Percentiles rank a stretch among this genome's conserved stretches.
Evolutionary conservation across 164 flowering plant species (phyloP).

Genomic region (Umbilicus rupestris): DNA sequence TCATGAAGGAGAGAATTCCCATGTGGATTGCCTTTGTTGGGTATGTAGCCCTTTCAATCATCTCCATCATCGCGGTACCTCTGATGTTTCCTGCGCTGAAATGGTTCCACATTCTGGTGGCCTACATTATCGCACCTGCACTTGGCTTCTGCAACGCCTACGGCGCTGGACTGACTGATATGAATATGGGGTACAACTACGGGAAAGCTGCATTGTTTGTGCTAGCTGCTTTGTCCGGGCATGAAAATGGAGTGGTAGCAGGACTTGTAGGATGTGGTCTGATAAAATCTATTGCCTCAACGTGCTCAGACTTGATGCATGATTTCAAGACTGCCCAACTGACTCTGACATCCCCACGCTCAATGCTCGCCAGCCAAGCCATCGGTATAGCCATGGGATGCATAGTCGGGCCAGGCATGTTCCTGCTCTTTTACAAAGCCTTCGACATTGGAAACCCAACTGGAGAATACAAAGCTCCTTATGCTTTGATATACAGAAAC

Average conservation of each 20-base stretch:
- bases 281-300: constrained; percentile 63
- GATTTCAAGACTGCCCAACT: constrained; percentile 10
- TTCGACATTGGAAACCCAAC: constrained; percentile 1
- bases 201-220: constrained; percentile 83
- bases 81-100: constrained; percentile 69
- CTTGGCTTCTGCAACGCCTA: constrained; percentile 92
- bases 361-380: constrained; percentile 5
- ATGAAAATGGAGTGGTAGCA: constrained; percentile 64
- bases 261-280: constrained; percentile 83
- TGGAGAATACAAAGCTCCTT: constrained; percentile 6
- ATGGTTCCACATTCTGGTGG: constrained; percentile 70
- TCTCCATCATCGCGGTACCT: constrained; percentile 65
- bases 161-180: constrained; percentile 86
- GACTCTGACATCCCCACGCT: constrained; percentile 4
- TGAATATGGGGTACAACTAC: constrained; percentile 85
- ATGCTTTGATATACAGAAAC: constrained; percentile 8
- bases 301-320: constrained; percentile 7
- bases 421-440: constrained; percentile 5
- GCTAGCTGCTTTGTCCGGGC: constrained; percentile 56
- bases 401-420: constrained; percentile 1
- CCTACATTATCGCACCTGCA: constrained; percentile 69
- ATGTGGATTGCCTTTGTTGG: constrained; percentile 57
- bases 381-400: constrained; percentile 10
- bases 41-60: constrained; percentile 38
- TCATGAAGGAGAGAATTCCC: constrained; percentile 63